phyloP scores from a whole-genome alignment of 2,329 filamentous ascomycete genomes.

The Nothopassalora personata region DNA sequence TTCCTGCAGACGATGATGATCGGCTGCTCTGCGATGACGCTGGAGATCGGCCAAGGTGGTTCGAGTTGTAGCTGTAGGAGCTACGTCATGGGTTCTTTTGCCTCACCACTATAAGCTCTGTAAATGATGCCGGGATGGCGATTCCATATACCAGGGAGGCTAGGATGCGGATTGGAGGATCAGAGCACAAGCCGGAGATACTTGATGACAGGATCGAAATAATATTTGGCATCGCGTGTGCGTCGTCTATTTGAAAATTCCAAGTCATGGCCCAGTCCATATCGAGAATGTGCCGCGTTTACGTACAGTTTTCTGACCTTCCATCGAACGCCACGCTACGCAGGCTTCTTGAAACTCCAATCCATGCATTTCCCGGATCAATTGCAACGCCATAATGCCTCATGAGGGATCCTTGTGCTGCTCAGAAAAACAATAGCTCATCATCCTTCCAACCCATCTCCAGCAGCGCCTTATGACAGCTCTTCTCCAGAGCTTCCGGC shows the following conservation, averaged over 20 bases:
- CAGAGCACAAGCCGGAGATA: not conserved
- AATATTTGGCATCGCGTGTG: not conserved
- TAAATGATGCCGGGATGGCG: not conserved
- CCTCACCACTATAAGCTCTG: not conserved
- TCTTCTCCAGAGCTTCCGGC: constrained; percentile 67
- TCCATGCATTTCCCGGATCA: not conserved
- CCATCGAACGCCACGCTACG: not conserved
- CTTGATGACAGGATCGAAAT: not conserved
- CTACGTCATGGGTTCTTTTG: not conserved
- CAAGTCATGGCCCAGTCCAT: not conserved
- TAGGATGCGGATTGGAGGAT: not conserved
- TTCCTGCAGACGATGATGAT: not conserved
- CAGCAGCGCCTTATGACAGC: constrained; percentile 52
- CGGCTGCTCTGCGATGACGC: not conserved
- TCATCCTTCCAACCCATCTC: constrained; percentile 66
- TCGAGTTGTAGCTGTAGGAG: not conserved
- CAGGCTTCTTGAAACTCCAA: not conserved
- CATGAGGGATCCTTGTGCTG: not conserved
- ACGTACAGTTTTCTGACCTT: no score
- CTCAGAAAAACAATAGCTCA: constrained; percentile 69
- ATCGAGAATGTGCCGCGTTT: not conserved
- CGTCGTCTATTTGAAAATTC: no score
- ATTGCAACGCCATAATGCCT: not conserved
- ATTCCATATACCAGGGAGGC: not conserved
- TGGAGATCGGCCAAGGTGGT: not conserved